Percentiles rank a stretch among this genome's conserved stretches.
Conservation (phyloP, 2,329 filamentous ascomycete species). For the Chalara sp. region DNA sequence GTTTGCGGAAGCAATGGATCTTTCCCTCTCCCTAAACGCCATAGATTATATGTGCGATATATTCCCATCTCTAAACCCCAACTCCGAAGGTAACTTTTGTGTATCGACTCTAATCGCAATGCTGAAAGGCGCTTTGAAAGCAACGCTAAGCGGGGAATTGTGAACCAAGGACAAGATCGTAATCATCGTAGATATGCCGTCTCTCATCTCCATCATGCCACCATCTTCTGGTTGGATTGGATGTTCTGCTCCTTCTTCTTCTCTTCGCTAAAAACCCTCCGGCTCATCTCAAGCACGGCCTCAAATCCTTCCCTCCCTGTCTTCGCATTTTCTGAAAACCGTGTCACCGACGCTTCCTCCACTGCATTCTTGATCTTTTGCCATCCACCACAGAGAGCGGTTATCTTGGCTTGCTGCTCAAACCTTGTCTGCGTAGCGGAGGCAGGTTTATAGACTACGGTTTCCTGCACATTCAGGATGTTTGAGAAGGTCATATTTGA, state of each 20-base stretch:
- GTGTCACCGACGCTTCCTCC: constrained; percentile 81
- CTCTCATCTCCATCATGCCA: not conserved
- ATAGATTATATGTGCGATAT: not conserved
- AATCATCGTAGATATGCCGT: not conserved
- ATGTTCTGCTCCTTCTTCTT: constrained; percentile 47
- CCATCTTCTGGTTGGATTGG: not conserved
- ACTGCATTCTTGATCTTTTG: constrained; percentile 95
- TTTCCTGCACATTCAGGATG: constrained; percentile 86
- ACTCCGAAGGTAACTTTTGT: constrained; percentile 10
- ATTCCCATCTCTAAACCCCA: not conserved
- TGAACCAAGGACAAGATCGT: not conserved
- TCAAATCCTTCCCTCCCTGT: constrained; percentile 95
- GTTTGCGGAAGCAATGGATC: too few species aligned
- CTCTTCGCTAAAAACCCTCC: constrained; percentile 87
- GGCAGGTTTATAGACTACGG: constrained; percentile 72
- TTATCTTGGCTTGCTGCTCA: constrained; percentile 84
- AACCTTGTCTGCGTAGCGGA: constrained; percentile 64
- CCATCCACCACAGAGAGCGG: constrained; percentile 92
- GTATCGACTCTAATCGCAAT: not conserved
- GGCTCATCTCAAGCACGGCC: constrained; percentile 85
- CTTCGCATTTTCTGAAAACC: constrained; percentile 85
- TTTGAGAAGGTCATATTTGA: constrained; percentile 93
- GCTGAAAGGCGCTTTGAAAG: not conserved
- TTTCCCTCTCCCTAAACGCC: too few species aligned
- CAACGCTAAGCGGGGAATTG: not conserved